Evolutionary conservation across 495 filamentous ascomycete genomes (phyloP).

Genomic region (Aspergillus coremiiformis): DNA sequence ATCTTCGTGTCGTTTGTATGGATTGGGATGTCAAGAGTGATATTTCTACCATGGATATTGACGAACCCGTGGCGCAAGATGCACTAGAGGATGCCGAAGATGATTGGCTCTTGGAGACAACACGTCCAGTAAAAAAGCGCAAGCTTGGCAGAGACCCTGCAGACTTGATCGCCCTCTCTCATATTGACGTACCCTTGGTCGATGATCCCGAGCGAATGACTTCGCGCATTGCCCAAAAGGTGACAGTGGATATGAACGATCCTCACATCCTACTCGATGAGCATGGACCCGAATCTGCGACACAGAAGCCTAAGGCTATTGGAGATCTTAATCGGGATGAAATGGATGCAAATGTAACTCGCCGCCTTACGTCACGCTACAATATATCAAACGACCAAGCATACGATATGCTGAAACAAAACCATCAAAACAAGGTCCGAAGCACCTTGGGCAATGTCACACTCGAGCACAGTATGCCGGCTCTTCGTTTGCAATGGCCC

Average conservation of each 20-base stretch:
- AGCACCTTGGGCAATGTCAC: slow-evolving; percentile 77
- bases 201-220: slow-evolving; percentile 58
- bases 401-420: slow-evolving; percentile 93
- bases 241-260: slow-evolving; percentile 85
- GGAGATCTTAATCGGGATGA: slow-evolving; percentile 30
- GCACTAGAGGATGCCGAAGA: slow-evolving; percentile 40
- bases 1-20: slow-evolving; percentile 70
- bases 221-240: slow-evolving; percentile 60
- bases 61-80: slow-evolving; percentile 14
- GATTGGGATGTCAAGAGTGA: slow-evolving; percentile 68
- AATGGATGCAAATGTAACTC: slow-evolving; percentile 32
- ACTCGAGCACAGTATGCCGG: slow-evolving; percentile 88
- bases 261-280: slow-evolving; percentile 76
- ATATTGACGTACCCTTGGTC: slow-evolving; percentile 45
- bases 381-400: slow-evolving; percentile 95
- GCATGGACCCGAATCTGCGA: slow-evolving; percentile 42
- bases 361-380: slow-evolving; percentile 64
- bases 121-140: slow-evolving; percentile 43
- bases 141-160: slow-evolving; percentile 34
- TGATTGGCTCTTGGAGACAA: slow-evolving; percentile 42
- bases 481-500: slow-evolving; percentile 83
- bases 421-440: slow-evolving; percentile 89
- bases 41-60: slow-evolving; percentile 23
- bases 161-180: slow-evolving; percentile 37
- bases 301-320: slow-evolving; percentile 31